Conservation (phyloP, 2,329 filamentous ascomycete genomes). For the Fusarium sp. region DNA sequence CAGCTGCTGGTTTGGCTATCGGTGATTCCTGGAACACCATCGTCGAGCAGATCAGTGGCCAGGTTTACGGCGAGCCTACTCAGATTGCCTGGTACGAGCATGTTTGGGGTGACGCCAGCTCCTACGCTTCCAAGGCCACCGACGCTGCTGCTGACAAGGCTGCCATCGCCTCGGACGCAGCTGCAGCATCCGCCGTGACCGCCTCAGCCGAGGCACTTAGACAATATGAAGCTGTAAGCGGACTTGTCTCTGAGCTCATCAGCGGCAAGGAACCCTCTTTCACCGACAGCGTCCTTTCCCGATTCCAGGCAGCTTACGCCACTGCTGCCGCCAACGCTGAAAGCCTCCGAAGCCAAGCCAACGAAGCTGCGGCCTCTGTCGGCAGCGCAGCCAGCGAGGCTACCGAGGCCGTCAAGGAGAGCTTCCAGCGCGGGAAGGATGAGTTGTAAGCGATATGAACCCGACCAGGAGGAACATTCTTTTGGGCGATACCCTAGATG, state of each 20-base stretch:
- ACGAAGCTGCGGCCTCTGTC: slow-evolving; percentile 48
- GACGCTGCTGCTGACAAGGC: slow-evolving; percentile 52
- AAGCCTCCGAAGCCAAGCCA: slow-evolving; percentile 52
- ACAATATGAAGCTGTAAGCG: slow-evolving; percentile 77
- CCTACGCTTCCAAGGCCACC: slow-evolving; percentile 71
- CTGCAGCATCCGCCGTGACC: slow-evolving; percentile 67
- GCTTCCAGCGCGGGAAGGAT: slow-evolving; percentile 51
- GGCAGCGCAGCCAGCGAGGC: slow-evolving; percentile 54
- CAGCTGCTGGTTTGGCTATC: slow-evolving; percentile 51
- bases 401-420: slow-evolving; percentile 57
- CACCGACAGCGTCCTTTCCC: slow-evolving; percentile 80
- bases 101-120: slow-evolving; percentile 59
- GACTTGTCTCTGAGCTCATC: slow-evolving; percentile 80
- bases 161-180: slow-evolving; percentile 53
- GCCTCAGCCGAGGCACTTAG: slow-evolving; percentile 69
- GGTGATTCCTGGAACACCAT: slow-evolving; percentile 54
- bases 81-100: slow-evolving; percentile 67
- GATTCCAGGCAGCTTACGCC: slow-evolving; percentile 77
- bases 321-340: slow-evolving; percentile 70
- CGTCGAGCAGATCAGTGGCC: slow-evolving; percentile 72
- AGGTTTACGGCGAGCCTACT: slow-evolving; percentile 75
- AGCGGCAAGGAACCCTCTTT: slow-evolving; percentile 82
- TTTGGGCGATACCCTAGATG: slow-evolving; percentile 46
- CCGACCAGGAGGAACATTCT: slow-evolving; percentile 36
- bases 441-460: slow-evolving; percentile 50